Percentiles rank a stretch among this genome's conserved stretches.
phyloP scores from a whole-genome alignment of 495 filamentous ascomycete genomes.

The Poronia punctata region DNA sequence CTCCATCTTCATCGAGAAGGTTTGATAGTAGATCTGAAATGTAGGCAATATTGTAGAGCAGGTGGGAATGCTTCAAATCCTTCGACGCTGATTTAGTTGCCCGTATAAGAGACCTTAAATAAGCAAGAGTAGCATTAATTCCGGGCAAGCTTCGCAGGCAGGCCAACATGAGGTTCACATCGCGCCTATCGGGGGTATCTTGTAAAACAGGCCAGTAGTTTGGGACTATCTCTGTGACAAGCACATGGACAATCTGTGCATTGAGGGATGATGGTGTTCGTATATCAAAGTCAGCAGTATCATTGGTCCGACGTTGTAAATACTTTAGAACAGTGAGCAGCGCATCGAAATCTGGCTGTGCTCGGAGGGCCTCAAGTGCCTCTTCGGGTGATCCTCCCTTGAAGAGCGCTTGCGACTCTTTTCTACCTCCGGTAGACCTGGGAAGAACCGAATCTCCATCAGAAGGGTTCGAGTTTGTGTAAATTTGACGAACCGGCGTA shows the following conservation, averaged over 20 bases:
- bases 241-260: conserved; percentile 61
- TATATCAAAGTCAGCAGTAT: conserved; percentile 47
- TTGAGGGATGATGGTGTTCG: conserved; percentile 54
- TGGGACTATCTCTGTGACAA: conserved; percentile 64
- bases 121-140: conserved; percentile 58
- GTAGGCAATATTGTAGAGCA: conserved; percentile 40
- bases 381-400: conserved; percentile 42
- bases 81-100: conserved; percentile 31
- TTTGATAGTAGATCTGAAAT: conserved; percentile 17
- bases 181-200: conserved; percentile 29
- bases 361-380: conserved; percentile 55
- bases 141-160: conserved; percentile 70
- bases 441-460: conserved; percentile 15
- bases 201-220: conserved; percentile 67
- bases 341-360: conserved; percentile 54
- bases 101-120: conserved; percentile 48
- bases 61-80: conserved; percentile 23
- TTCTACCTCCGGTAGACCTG: conserved; percentile 1
- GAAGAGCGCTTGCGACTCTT: conserved; percentile 10
- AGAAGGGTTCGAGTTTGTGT: conserved; percentile 20
- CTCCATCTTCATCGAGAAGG: conserved; percentile 49
- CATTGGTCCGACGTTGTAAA: conserved; percentile 36
- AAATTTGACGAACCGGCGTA: conserved; percentile 40
- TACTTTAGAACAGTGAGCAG: conserved; percentile 47
- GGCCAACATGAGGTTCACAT: conserved; percentile 44